Evolutionary conservation across 2,329 filamentous ascomycete genomes (phyloP), one percentile per base, ranked within the genome.

Genomic region (Colletotrichum nymphaeae): DNA sequence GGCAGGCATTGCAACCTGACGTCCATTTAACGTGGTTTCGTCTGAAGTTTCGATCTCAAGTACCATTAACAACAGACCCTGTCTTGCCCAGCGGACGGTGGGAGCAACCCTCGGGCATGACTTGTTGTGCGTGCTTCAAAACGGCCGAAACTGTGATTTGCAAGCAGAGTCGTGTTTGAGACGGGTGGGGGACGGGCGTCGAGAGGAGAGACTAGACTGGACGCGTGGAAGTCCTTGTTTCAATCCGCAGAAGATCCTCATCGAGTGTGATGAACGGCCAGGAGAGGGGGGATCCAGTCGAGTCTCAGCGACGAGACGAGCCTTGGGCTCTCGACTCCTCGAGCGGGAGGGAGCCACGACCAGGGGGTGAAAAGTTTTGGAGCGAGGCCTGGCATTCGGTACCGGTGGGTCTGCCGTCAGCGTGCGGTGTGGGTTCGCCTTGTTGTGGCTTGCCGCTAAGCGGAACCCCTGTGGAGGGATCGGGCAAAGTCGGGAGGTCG

Each of bases 151-250:
- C 58, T 28, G 63, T 67, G 69, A 74, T 55, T 74, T 68, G 30
- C 59, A 42, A 59, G 72, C 72, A 52, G 30, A 14, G 37, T 63
- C n/a, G 63, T 59, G 72, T 74, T 72, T 68, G 72, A 74, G 69
- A 74, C 63, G 63, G 35, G 69, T 72, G 72, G 72, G 58, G 56
- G 35, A 49, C 28, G 46, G 67, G 67, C 46, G 67, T 37, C 26
- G 67, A 26, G 42, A 42, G 55, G 67, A 49, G 22, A 37, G 37
- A 58, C 46, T 64, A 55, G 57, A 67, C 46, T 68, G 53, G 57
- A 67, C 63, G 72, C 72, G 63, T 67, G 69, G 28, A 72, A 63
- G 35, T 63, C 68, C 72, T 60, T 67, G 72, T 72, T 74, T 72
- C 56, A 74, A 74, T 63, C 37, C n/a, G 62, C 62, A 42, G 24